Evolutionary conservation across 2,329 filamentous ascomycete species (phyloP).

Genomic region (Trichoderma gracile): DNA sequence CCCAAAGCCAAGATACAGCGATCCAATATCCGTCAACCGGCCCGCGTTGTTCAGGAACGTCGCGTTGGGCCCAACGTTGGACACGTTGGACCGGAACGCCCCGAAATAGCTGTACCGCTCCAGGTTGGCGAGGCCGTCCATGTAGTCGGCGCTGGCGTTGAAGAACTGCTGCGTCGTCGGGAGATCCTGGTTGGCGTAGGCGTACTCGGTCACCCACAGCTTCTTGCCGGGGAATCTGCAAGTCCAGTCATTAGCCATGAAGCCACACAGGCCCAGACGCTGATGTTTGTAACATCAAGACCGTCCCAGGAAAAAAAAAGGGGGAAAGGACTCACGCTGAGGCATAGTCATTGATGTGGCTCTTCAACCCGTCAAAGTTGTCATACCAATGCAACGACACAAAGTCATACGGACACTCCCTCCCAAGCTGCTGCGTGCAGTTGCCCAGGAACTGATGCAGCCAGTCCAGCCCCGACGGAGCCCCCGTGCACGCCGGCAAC

Average conservation of each 20-base stretch:
- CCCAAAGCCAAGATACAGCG: slow-evolving; percentile 67
- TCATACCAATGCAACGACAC: slow-evolving; percentile 69
- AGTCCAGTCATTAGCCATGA: neutral
- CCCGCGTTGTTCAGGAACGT: slow-evolving; percentile 70
- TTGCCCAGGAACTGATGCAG: slow-evolving; percentile 63
- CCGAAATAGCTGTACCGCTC: slow-evolving; percentile 75
- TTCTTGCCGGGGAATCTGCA: slow-evolving; percentile 58
- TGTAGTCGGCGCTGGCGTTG: slow-evolving; percentile 64
- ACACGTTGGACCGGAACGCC: slow-evolving; percentile 66
- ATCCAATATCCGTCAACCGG: slow-evolving; percentile 71
- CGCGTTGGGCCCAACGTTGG: slow-evolving; percentile 73
- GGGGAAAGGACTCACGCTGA: neutral
- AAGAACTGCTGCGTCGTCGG: slow-evolving; percentile 63
- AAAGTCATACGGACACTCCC: slow-evolving; percentile 61
- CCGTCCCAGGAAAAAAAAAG: no score
- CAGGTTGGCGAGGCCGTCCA: slow-evolving; percentile 60
- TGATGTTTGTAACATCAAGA: no score
- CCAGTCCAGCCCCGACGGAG: slow-evolving; percentile 63
- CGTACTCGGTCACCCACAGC: slow-evolving; percentile 81
- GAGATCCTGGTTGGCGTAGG: slow-evolving; percentile 59
- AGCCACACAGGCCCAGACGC: no score
- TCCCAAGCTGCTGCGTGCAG: slow-evolving; percentile 48
- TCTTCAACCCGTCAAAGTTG: slow-evolving; percentile 67
- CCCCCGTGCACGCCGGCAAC: slow-evolving; percentile 67
- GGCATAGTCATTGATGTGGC: slow-evolving; percentile 58